A percentile compares a stretch with the other conserved stretches of the same genome.
These are phyloP conservation scores for Choanephora cucurbitarum DNA, from an alignment of 371 early-diverging fungal genomes.

Conservation along the genomic window DNA sequence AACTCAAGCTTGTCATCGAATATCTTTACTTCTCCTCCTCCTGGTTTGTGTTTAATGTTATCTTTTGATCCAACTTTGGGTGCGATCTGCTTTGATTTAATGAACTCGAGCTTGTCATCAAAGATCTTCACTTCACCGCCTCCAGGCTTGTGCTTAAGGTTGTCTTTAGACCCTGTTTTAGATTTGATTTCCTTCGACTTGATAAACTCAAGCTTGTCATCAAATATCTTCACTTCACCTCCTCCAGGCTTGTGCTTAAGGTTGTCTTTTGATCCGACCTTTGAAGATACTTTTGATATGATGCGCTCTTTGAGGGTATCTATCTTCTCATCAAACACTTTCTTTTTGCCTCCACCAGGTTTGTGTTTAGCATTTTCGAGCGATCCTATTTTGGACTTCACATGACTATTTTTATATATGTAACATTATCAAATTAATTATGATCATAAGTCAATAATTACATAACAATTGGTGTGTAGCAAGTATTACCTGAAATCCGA, in stretches of 20 bases:
- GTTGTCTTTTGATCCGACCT: slow-evolving; percentile 15
- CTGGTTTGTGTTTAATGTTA: slow-evolving; percentile 14
- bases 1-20: neutral
- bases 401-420: slow-evolving; percentile 3
- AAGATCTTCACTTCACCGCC: slow-evolving; percentile 7
- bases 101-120: slow-evolving; percentile 4
- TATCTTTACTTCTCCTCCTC: slow-evolving; percentile 2
- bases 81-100: slow-evolving; percentile 9
- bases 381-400: slow-evolving; percentile 16
- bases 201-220: slow-evolving; percentile 4
- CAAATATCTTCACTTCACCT: slow-evolving; percentile 7
- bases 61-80: slow-evolving; percentile 12
- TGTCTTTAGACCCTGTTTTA: slow-evolving; percentile 11
- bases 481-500: slow-evolving; percentile 8
- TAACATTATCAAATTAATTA: no score
- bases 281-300: slow-evolving; percentile 6
- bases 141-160: slow-evolving; percentile 16
- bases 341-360: slow-evolving; percentile 13
- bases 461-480: neutral
- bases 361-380: slow-evolving; percentile 21
- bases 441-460: no score
- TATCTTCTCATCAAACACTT: slow-evolving; percentile 16
- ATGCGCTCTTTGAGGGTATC: slow-evolving; percentile 6
- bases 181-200: slow-evolving; percentile 7
- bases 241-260: slow-evolving; percentile 17